Conservation (phyloP, 2,329 filamentous ascomycete species). For the Fusarium pilosicola region DNA sequence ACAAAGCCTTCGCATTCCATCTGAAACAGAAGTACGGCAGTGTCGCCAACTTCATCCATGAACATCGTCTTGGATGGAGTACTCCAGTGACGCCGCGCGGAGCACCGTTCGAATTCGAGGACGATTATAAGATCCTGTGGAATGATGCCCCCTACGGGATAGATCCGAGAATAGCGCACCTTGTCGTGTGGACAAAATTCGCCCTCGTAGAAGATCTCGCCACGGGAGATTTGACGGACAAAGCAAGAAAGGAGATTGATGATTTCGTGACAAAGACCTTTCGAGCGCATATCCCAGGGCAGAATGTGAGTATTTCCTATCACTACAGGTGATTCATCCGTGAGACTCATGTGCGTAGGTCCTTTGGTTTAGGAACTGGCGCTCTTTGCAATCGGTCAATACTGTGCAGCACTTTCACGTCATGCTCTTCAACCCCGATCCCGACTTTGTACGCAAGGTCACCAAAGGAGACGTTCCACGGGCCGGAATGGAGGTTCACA, state of each 20-base stretch:
- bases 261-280: conserved; percentile 77
- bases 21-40: conserved; percentile 77
- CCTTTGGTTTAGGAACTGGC: conserved; percentile 78
- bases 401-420: conserved; percentile 95
- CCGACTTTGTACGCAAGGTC: conserved; percentile 73
- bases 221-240: conserved; percentile 74
- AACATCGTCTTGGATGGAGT: conserved; percentile 75
- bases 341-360: conserved; percentile 43
- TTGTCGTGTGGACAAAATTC: conserved; percentile 96
- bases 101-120: conserved; percentile 55
- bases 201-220: conserved; percentile 73
- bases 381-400: conserved; percentile 82
- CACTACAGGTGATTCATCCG: neutral
- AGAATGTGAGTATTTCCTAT: conserved; percentile 59
- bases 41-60: conserved; percentile 79
- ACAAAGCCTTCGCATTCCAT: conserved; percentile 74
- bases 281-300: conserved; percentile 58
- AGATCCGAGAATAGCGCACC: conserved; percentile 79
- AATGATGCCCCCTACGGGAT: conserved; percentile 98
- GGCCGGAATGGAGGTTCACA: conserved; percentile 53
- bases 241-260: conserved; percentile 72
- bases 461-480: conserved; percentile 80
- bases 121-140: conserved; percentile 77
- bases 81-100: conserved; percentile 50
- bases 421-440: conserved; percentile 83